Conservation (phyloP, 306 rosid genomes). For the Rosa chinensis region DNA sequence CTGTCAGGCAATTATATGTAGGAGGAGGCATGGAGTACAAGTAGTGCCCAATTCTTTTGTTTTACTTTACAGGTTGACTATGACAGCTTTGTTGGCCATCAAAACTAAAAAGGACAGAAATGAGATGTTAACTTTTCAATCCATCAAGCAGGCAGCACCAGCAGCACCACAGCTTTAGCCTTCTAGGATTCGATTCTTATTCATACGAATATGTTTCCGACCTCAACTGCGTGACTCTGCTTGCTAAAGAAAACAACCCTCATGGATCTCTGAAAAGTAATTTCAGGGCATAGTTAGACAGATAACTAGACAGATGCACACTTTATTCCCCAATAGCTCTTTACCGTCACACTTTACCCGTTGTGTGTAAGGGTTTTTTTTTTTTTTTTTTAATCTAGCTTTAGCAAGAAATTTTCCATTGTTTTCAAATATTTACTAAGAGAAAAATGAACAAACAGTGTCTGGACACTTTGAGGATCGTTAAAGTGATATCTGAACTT, state of each 20-base stretch:
- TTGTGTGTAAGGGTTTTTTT: not conserved
- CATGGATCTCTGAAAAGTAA: not conserved
- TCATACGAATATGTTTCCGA: not conserved
- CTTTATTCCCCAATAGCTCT: not conserved
- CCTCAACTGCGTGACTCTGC: not conserved
- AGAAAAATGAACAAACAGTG: no score
- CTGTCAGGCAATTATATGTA: no score
- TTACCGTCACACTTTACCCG: not conserved
- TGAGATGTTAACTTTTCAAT: not conserved
- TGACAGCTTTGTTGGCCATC: not conserved
- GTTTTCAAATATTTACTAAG: no score
- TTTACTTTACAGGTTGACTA: not conserved
- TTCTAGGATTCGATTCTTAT: not conserved
- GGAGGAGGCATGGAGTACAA: not conserved
- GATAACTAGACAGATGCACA: not conserved
- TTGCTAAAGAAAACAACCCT: not conserved
- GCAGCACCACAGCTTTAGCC: not conserved
- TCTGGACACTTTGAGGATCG: no score
- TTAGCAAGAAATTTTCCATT: no score
- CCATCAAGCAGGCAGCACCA: not conserved
- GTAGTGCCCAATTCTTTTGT: not conserved
- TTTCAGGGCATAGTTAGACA: not conserved
- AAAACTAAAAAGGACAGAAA: not conserved
- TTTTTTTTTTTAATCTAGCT: no score
- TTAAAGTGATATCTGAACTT: no score